Base-by-base conservation (phyloP, 2,329 filamentous ascomycete species). In the Aspergillus oerlinghausenensis region DNA sequence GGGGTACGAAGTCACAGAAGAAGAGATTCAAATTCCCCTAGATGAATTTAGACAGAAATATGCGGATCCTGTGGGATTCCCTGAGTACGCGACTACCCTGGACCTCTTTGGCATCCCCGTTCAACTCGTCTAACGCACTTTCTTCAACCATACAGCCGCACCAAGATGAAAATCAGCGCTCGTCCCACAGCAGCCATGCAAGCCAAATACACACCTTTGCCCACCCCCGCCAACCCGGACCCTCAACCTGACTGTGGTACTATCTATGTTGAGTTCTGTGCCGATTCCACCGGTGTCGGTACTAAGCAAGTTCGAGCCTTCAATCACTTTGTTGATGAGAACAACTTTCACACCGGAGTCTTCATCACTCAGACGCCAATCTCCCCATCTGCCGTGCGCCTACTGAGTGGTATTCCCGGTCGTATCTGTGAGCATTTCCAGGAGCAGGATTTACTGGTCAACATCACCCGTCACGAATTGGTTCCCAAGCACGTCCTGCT, bases 381-480 rank as follows among this genome's bases (percentile, higher is more conserved):
- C 58, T 96, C 92, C 0, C 84, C 91, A 28, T 89, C 92, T 59
- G 93, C 92, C 40, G 86, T 93, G 73, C 95, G 95, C 79, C 86
- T 92, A 64, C 88, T 96, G 66, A 86, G 86, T 63, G 87, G 88
- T 58, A 86, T 93, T 56, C 85, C 89, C 65, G 85, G 86, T 60
- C 89, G 88, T 55, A 86, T 89, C 69, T 90, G 97, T 70, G 94
- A 99, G 80, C 90, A 91, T 72, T 99, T 99, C 79, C 85, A 93
- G 67, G 94, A 97, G 80, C 89, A 94, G 73, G 94, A 99, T 77
- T 77, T 99, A 67, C 82, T 97, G 58, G 92, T 99, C 76, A 99
- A 99, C 78, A 97, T 99, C 75, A 97, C 93, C 58, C 90, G 92
- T 74, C 94, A 99, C 79, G 93, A 97, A 77, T 84, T 99, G 55